Evolutionary conservation across 768 basidiomycete species (phyloP), one percentile per base, ranked within the genome.

Genomic region (Lentinula guzmanii): DNA sequence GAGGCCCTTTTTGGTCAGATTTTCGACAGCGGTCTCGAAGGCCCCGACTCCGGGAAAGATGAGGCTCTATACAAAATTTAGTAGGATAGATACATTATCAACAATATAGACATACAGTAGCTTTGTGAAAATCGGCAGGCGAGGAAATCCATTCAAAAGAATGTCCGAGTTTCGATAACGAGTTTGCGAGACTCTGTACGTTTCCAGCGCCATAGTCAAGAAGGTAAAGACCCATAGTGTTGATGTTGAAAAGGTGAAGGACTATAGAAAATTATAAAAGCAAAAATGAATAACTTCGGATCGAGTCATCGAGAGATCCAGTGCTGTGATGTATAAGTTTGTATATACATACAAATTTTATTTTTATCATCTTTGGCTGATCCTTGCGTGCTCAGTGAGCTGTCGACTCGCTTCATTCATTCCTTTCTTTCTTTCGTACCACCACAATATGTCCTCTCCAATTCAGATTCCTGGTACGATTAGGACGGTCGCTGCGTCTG

Each of bases 131-230:
- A 73, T 98, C 97, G 5, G 81, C 79, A 21, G 89, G 84, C 16
- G 80, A 75, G 33, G 86, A 80, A 70, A 99, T 89, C 96, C 96
- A 99, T 63, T 87, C 81, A 74, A 95, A 98, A 1, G 83, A 72
- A 74, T 93, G 86, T 15, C 96, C 95, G 0, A 98, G 86, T 61
- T 84, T 84, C 48, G 76, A 82, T 65, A 98, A 80, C 1, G 95
- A 91, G 72, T 98, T 98, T 33, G 95, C 95, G 43, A 98, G 86
- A 69, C 91, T 93, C 76, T 89, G 88, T 51, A 94, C 92, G 70
- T 95, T 98, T 21, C 95, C 95, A 56, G 95, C 95, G 72, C 95
- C 95, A 71, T 98, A 97, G 74, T 98, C 96, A 65, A 98, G 88
- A 68, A 98, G 85, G 74, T 87, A 98, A 65, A 97, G 86, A 62